These are phyloP conservation scores for Udeniomyces megalosporus DNA, from an alignment of 768 basidiomycete species.

Conservation along the genomic window DNA sequence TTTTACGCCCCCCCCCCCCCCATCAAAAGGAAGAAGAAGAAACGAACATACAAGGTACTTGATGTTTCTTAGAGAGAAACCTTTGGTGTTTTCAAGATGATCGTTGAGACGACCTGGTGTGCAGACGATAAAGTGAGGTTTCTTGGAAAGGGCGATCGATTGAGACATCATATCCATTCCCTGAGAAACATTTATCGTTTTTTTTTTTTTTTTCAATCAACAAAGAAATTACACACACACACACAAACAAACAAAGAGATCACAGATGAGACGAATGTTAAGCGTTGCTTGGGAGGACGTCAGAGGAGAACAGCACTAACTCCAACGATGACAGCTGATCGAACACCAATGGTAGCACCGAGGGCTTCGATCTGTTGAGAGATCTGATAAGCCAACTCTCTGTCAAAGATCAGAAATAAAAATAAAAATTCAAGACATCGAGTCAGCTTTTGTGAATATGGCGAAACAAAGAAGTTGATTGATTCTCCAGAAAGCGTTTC, in stretches of 20 bases:
- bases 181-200: too few species aligned
- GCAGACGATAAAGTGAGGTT: conserved; percentile 85
- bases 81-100: conserved; percentile 93
- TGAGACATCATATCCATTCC: conserved; percentile 78
- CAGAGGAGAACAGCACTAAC: conserved; percentile 25
- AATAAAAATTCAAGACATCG: too few species aligned
- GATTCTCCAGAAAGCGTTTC: too few species aligned
- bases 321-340: conserved; percentile 83
- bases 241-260: too few species aligned
- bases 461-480: too few species aligned
- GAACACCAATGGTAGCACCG: conserved; percentile 80
- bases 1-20: too few species aligned
- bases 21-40: background rate
- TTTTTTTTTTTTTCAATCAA: too few species aligned
- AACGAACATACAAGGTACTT: conserved; percentile 61
- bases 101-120: conserved; percentile 86
- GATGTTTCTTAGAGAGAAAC: conserved; percentile 68
- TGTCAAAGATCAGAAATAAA: conserved; percentile 17
- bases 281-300: too few species aligned
- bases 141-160: conserved; percentile 77
- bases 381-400: conserved; percentile 95
- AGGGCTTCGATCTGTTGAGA: conserved; percentile 88
- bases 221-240: too few species aligned
- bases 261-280: too few species aligned
- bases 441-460: too few species aligned